Conservation (phyloP, 148 eudicot species). For the Salicornia ramosissima region DNA sequence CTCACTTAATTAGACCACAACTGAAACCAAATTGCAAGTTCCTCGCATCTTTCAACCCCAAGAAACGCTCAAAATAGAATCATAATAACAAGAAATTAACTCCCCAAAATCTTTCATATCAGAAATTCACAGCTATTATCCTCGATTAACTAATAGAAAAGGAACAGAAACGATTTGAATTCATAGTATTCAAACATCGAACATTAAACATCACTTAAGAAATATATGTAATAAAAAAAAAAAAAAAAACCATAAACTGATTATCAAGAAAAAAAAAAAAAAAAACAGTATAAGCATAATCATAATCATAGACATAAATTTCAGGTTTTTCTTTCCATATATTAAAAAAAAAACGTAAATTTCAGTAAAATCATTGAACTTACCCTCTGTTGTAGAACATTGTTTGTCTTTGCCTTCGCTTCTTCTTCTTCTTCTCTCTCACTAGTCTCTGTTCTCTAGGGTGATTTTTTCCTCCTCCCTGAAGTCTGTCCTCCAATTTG, state of each 20-base stretch:
- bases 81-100: neutral
- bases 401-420: neutral
- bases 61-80: neutral
- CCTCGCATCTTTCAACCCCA: neutral
- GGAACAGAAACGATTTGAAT: too few species aligned
- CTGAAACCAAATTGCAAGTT: neutral
- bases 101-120: slow-evolving; percentile 1
- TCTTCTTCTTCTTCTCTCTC: neutral
- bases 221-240: neutral
- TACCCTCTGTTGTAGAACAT: slow-evolving; percentile 34
- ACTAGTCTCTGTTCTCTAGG: neutral
- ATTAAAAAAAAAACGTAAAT: neutral
- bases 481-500: too few species aligned
- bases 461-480: too few species aligned
- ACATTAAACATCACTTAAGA: neutral
- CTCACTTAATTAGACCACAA: neutral
- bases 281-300: neutral
- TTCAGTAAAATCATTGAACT: neutral
- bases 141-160: too few species aligned
- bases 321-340: too few species aligned
- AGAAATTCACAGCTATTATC: neutral
- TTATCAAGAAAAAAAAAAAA: neutral
- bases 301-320: neutral
- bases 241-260: neutral
- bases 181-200: neutral